phyloP scores from a whole-genome alignment of 2,329 filamentous ascomycete genomes.

The Neofusicoccum laricinum region DNA sequence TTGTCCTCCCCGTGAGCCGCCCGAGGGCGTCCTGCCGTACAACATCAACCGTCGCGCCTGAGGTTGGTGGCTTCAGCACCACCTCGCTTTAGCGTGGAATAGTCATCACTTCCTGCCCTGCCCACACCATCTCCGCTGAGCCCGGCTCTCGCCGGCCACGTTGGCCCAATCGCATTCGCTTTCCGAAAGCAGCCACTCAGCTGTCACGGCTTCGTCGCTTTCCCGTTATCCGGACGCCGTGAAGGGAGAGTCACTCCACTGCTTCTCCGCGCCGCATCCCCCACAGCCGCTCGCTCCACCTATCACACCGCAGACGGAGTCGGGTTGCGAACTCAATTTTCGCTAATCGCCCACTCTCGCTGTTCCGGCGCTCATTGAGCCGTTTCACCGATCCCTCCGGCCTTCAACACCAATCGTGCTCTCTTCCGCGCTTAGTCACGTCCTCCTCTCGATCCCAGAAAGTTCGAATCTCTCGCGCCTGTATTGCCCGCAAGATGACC shows the following conservation, averaged over 20 bases:
- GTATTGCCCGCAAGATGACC: neutral
- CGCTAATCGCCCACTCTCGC: neutral
- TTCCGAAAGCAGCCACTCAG: neutral
- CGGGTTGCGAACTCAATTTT: neutral
- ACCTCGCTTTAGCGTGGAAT: no score
- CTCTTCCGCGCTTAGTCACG: neutral
- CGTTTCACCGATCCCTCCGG: no score
- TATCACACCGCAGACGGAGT: neutral
- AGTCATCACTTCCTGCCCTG: neutral
- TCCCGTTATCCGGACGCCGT: neutral
- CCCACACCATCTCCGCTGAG: neutral
- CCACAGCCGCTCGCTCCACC: neutral
- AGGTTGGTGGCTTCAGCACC: neutral
- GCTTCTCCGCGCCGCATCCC: neutral
- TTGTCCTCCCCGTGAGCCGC: neutral
- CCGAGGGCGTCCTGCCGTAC: neutral
- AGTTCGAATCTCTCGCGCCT: neutral
- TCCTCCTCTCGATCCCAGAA: neutral
- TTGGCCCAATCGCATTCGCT: neutral
- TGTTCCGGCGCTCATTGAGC: neutral
- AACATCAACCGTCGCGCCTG: neutral
- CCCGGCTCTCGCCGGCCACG: neutral
- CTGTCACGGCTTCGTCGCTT: neutral
- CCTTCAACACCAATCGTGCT: neutral
- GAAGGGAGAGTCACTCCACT: neutral